A percentile compares a stretch with the other conserved stretches of the same genome.
Conservation (phyloP, 164 flowering plant genomes). For the Pachysandra terminalis region DNA sequence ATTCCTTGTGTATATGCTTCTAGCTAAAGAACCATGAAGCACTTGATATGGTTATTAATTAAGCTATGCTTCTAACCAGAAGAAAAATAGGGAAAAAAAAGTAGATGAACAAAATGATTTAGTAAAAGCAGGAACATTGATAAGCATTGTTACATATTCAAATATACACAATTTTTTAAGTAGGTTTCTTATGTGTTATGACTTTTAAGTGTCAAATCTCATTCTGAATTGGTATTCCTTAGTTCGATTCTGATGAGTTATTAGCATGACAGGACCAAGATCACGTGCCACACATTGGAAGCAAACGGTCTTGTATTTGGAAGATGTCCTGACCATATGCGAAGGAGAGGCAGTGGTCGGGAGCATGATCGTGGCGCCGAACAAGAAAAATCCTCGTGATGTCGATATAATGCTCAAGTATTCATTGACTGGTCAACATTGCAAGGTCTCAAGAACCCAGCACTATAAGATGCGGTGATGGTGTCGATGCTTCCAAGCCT, state of each 20-base stretch:
- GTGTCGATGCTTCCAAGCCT: no score
- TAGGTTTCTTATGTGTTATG: not conserved
- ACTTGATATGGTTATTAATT: no score
- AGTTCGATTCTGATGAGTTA: not conserved
- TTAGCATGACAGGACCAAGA: conserved; percentile 66
- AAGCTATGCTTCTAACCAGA: no score
- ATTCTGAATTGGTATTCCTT: not conserved
- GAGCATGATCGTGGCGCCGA: conserved; percentile 78
- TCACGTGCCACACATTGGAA: conserved; percentile 95
- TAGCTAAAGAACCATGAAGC: no score
- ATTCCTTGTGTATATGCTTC: no score
- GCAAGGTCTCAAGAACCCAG: conserved; percentile 62
- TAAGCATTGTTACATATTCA: no score
- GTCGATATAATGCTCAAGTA: conserved; percentile 80
- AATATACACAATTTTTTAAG: no score
- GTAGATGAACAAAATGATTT: no score
- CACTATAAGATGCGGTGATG: conserved; percentile 73
- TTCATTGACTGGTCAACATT: conserved; percentile 62
- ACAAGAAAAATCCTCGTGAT: conserved; percentile 93
- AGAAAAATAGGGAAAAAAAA: no score
- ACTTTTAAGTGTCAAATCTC: not conserved
- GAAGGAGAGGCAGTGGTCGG: conserved; percentile 80
- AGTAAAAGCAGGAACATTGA: no score
- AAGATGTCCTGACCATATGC: conserved; percentile 86
- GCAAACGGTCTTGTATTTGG: conserved; percentile 92